Evolutionary conservation across 2,329 filamentous ascomycete genomes (phyloP).

Genomic region (Fusarium bulbicola): DNA sequence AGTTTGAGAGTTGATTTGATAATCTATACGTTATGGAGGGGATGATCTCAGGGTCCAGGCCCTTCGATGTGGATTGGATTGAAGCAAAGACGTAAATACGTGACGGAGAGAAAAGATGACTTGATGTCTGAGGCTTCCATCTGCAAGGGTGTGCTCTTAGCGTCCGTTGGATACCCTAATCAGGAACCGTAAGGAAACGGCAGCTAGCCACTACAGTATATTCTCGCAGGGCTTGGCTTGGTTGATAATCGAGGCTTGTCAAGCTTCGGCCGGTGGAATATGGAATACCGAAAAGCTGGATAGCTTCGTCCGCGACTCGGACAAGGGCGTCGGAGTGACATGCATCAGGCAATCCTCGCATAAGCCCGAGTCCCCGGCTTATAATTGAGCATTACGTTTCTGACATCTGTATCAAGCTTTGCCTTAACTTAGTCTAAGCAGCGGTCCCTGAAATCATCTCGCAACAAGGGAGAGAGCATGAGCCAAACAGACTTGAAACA

Average conservation of each 20-base stretch:
- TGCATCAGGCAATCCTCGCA: conserved; percentile 8
- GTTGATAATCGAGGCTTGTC: conserved; percentile 5
- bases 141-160: conserved; percentile 27
- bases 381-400: not conserved
- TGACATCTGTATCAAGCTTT: not conserved
- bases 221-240: conserved; percentile 6
- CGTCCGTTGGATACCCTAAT: not conserved
- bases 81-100: conserved; percentile 1
- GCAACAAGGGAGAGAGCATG: conserved; percentile 4
- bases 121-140: conserved; percentile 13
- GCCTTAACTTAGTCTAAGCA: not conserved
- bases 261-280: conserved; percentile 6
- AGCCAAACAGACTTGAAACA: conserved; percentile 28
- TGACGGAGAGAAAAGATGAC: conserved; percentile 26
- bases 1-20: conserved; percentile 34
- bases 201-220: not conserved
- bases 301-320: not conserved
- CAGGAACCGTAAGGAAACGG: conserved; percentile 36
- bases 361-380: not conserved
- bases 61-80: conserved; percentile 39
- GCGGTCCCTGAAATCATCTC: conserved; percentile 1
- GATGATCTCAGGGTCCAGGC: conserved; percentile 43
- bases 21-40: conserved; percentile 29
- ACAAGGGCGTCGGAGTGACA: not conserved
- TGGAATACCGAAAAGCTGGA: not conserved